These are phyloP conservation scores for Meyerozyma sp. DNA, from an alignment of 1,139 yeast species.

Conservation along the genomic window DNA sequence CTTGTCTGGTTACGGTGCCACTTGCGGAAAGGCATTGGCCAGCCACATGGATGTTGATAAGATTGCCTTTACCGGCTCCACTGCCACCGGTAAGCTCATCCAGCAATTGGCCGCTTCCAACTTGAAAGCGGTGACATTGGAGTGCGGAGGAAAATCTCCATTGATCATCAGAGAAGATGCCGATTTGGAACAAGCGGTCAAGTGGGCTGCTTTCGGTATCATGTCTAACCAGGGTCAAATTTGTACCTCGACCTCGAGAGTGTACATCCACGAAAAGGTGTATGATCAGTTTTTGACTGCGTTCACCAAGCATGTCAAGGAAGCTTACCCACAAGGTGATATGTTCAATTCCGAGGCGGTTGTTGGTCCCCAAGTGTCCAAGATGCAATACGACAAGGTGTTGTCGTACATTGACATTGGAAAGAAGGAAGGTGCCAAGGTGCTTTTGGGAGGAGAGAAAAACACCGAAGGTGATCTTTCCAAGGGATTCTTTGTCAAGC, in stretches of 20 bases:
- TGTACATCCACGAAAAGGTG: conserved; percentile 37
- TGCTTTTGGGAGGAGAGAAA: conserved; percentile 42
- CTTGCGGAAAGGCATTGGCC: conserved; percentile 56
- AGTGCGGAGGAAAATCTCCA: conserved; percentile 91
- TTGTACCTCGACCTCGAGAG: conserved; percentile 43
- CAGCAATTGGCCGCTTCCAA: conserved; percentile 43
- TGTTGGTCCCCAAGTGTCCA: conserved; percentile 78
- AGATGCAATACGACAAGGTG: conserved; percentile 60
- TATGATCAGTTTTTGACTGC: conserved; percentile 45
- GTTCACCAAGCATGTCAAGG: conserved; percentile 29
- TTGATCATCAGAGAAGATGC: conserved; percentile 68
- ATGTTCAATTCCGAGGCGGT: conserved; percentile 54
- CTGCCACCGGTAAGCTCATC: conserved; percentile 48
- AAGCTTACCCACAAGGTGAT: conserved; percentile 52
- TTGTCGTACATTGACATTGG: conserved; percentile 47
- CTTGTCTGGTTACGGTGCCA: conserved; percentile 51
- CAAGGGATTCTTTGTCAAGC: conserved; percentile 47
- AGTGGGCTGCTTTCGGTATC: conserved; percentile 57
- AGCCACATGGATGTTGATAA: conserved; percentile 47
- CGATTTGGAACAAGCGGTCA: conserved; percentile 73
- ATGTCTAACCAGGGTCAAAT: conserved; percentile 65
- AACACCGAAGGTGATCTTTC: conserved; percentile 30
- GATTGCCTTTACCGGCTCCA: conserved; percentile 56
- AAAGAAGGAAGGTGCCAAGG: conserved; percentile 51
- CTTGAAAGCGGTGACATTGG: conserved; percentile 74